These are phyloP conservation scores for Rhododendron mucronatum DNA, from an alignment of 148 eudicot genomes.

Conservation along the genomic window DNA sequence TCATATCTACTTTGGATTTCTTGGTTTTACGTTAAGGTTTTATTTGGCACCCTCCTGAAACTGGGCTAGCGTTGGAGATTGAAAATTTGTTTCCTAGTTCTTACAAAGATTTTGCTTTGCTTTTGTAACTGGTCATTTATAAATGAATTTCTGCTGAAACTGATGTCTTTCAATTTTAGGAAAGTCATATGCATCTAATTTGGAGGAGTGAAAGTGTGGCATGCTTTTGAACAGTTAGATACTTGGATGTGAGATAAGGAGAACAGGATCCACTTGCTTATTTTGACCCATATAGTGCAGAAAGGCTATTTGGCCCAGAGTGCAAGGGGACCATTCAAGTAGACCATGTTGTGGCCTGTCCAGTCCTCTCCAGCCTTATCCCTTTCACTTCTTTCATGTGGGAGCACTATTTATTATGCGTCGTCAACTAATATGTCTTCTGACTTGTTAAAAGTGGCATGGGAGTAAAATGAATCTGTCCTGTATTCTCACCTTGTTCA, in stretches of 20 bases:
- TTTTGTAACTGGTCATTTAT: neutral
- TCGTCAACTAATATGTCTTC: neutral
- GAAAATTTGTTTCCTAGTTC: neutral
- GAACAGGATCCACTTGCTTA: neutral
- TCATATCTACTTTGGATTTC: neutral
- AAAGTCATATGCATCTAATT: neutral
- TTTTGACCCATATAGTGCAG: slow-evolving; percentile 1
- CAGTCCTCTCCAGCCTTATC: neutral
- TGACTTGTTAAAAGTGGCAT: neutral
- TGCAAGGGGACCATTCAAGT: slow-evolving; percentile 11
- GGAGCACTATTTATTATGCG: neutral
- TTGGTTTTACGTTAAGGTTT: neutral
- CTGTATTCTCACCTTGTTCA: neutral
- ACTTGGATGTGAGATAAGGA: neutral
- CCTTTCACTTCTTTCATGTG: neutral
- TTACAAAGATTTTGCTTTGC: neutral
- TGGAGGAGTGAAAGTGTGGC: neutral
- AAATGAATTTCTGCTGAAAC: neutral
- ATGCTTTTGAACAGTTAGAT: neutral
- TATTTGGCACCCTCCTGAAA: neutral
- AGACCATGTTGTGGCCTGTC: neutral
- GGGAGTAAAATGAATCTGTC: neutral
- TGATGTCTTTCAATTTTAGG: neutral
- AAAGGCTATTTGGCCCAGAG: neutral
- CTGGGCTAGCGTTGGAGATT: neutral